A percentile compares a stretch with the other conserved stretches of the same genome.
Evolutionary conservation across 495 filamentous ascomycete species (phyloP).

Genomic region (Aspergillus ostianus): DNA sequence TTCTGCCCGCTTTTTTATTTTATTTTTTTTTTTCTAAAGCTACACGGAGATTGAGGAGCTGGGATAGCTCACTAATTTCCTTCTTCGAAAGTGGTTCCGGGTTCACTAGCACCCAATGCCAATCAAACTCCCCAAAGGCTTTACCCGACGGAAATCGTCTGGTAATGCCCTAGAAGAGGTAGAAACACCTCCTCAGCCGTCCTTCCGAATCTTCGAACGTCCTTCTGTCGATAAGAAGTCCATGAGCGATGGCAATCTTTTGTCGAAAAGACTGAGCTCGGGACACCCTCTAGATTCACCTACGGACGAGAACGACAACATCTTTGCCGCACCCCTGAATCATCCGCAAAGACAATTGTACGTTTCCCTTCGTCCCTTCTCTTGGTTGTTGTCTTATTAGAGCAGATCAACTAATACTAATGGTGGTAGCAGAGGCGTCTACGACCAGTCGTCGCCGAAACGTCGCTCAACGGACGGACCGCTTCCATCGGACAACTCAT

Average conservation of each 20-base stretch:
- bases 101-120: conserved; percentile 49
- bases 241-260: conserved; percentile 47
- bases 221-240: conserved; percentile 45
- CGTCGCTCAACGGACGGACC: conserved; percentile 68
- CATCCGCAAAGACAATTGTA: conserved; percentile 43
- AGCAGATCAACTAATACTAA: conserved; percentile 31
- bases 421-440: conserved; percentile 63
- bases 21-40: conserved; percentile 6
- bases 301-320: conserved; percentile 55
- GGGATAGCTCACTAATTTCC: conserved; percentile 13
- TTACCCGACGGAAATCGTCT: conserved; percentile 65
- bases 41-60: conserved; percentile 11
- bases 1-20: conserved; percentile 1
- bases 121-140: conserved; percentile 66
- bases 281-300: conserved; percentile 37
- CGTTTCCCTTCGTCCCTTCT: conserved; percentile 24
- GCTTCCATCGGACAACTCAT: conserved; percentile 52
- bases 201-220: conserved; percentile 62
- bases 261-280: conserved; percentile 41
- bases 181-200: conserved; percentile 45
- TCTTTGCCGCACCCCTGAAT: conserved; percentile 36
- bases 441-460: conserved; percentile 58
- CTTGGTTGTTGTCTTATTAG: background rate
- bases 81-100: conserved; percentile 14
- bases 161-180: conserved; percentile 61